Base-by-base conservation (phyloP, 805 yeast species). In the Cyberlindnera japonica region DNA sequence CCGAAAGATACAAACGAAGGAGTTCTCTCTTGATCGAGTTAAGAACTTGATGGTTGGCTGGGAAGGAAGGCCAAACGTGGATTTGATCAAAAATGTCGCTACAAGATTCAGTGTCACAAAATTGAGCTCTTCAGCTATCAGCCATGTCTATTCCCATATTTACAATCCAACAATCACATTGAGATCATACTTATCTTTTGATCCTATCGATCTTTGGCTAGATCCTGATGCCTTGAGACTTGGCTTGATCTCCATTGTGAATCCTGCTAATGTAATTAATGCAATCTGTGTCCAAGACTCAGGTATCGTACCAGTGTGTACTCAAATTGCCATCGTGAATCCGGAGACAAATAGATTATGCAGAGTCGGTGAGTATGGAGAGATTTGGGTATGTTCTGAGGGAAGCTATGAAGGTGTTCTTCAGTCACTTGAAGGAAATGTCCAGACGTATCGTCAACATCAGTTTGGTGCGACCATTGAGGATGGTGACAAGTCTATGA, bases 261-360 rank as follows among this genome's bases (percentile, higher is more conserved):
- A 85, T 50, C 91, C 88, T 10, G 75, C 75, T 4, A 83, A 78
- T 47, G 71, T 71, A 19, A 81, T 85, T 4, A 72, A 74, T 49
- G 87, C 89, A 0, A 65, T 93, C 37, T 82, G 81, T 41, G 64
- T 93, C 8, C 96, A 89, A 56, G 99, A 93, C 55, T 86, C 95
- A 0, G 99, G 99, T 11, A 84, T 91, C 72, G 97, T 90, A 0
- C 95, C 97, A 1, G 90, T 89, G 8, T 86, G 95, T 57, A 87
- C 98, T 0, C 95, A 90, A 55, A 77, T 93, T 24, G 93, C 95
- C 1, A 84, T 93, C 44, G 97, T 93, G 3, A 93, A 93, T 50
- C 99, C 99, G 1, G 97, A 93, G 57, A 91, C 97, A 0, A 62
- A 74, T 33, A 67, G 69, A 39, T 67, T 89, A 11, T 91, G 99